Evolutionary conservation across 2,329 filamentous ascomycete genomes (phyloP).

Genomic region (Chaetothyriales sp.): DNA sequence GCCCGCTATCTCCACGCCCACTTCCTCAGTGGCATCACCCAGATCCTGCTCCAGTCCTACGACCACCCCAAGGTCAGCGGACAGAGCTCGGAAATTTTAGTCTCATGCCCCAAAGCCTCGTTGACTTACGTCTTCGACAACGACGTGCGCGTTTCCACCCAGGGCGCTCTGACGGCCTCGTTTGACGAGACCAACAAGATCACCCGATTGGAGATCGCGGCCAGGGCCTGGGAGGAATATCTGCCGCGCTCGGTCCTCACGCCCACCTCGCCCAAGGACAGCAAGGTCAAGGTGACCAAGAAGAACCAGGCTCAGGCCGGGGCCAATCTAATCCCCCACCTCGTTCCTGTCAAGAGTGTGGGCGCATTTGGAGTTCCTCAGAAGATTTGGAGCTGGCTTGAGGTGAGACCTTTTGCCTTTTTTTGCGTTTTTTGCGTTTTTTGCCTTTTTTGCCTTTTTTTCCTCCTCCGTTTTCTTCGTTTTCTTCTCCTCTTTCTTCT

Average conservation of each 20-base stretch:
- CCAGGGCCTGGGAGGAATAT: constrained; percentile 66
- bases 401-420: constrained; percentile 3
- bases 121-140: constrained; percentile 84
- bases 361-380: constrained; percentile 31
- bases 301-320: constrained; percentile 21
- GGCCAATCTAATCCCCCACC: constrained; percentile 22
- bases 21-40: constrained; percentile 72
- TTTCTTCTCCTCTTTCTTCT: too few relatives aligned
- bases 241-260: constrained; percentile 48
- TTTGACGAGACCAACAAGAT: constrained; percentile 71
- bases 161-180: constrained; percentile 62
- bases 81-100: constrained; percentile 52
- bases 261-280: constrained; percentile 29
- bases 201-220: constrained; percentile 71
- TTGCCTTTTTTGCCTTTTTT: too few relatives aligned
- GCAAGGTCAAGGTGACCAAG: constrained; percentile 47
- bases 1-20: constrained; percentile 82
- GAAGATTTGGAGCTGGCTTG: neutral
- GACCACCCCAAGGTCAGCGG: constrained; percentile 45
- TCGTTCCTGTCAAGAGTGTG: constrained; percentile 29
- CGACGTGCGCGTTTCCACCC: constrained; percentile 67
- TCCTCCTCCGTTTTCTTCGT: too few relatives aligned
- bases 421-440: too few relatives aligned
- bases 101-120: constrained; percentile 63
- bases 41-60: constrained; percentile 75